Evolutionary conservation across 768 basidiomycete species (phyloP).

Genomic region (Exsudoporus frostii): DNA sequence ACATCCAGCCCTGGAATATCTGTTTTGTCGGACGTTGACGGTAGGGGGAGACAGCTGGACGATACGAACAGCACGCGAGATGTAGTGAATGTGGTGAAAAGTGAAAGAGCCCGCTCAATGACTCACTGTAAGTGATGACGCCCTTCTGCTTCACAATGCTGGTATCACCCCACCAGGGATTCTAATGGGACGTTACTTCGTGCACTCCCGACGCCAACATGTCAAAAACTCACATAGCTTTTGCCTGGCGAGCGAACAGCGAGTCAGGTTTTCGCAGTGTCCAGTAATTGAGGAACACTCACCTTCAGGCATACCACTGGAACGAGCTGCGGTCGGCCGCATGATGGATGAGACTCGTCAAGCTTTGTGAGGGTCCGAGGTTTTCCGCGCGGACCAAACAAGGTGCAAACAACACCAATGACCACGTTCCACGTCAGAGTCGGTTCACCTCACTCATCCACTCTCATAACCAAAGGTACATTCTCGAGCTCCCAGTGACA

Average conservation of each 20-base stretch:
- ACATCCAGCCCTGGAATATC: conserved; percentile 70
- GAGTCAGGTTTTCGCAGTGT: background rate
- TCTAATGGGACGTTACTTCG: conserved; percentile 42
- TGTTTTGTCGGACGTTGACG: conserved; percentile 71
- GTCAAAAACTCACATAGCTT: conserved; percentile 63
- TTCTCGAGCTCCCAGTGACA: background rate
- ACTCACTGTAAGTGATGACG: conserved; percentile 78
- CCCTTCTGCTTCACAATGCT: conserved; percentile 71
- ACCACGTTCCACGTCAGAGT: background rate
- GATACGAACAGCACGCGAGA: background rate
- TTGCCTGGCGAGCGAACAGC: conserved; percentile 48
- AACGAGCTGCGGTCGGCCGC: conserved; percentile 50
- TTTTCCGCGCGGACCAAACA: conserved; percentile 35
- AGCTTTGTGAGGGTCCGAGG: conserved; percentile 17
- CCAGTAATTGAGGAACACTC: conserved; percentile 31
- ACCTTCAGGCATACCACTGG: conserved; percentile 84
- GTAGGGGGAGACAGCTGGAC: conserved; percentile 77
- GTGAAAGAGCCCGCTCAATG: background rate
- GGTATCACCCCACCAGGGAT: conserved; percentile 88
- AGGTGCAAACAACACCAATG: conserved; percentile 29
- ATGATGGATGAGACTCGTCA: conserved; percentile 32
- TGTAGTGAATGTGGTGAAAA: background rate
- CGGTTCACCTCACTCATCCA: background rate
- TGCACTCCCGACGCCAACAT: background rate
- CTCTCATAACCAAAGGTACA: conserved; percentile 16